A percentile compares a stretch with the other conserved stretches of the same genome.
These are phyloP conservation scores for Annulohypoxylon nitens DNA, from an alignment of 495 filamentous ascomycete genomes.

Conservation along the genomic window DNA sequence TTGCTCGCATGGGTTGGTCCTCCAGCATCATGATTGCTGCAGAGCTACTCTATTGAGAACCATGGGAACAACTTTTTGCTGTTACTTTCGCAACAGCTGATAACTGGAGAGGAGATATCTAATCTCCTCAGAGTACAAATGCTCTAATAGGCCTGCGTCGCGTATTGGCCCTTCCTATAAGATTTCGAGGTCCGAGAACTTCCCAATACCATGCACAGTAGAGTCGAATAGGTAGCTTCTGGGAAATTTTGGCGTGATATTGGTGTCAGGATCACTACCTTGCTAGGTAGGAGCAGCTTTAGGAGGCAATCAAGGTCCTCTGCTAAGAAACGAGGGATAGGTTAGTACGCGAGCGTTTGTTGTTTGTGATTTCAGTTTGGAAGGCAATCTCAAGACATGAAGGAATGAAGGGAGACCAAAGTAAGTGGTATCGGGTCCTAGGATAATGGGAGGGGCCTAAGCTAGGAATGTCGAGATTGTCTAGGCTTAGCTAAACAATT, in stretches of 20 bases:
- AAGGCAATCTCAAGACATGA: conserved; percentile 31
- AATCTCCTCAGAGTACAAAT: conserved; percentile 25
- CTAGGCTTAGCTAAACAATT: conserved; percentile 41
- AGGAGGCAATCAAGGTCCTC: conserved; percentile 28
- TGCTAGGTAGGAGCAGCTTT: conserved; percentile 21
- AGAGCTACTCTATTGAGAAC: conserved; percentile 45
- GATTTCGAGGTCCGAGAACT: conserved; percentile 6
- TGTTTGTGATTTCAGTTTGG: conserved; percentile 37
- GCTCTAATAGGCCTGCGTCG: conserved; percentile 9
- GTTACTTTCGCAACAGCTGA: conserved; percentile 48
- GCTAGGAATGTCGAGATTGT: conserved; percentile 46
- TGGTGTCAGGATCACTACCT: conserved; percentile 4
- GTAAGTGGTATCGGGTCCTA: conserved; percentile 34
- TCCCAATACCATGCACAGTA: conserved; percentile 16
- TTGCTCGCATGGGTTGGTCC: conserved; percentile 65
- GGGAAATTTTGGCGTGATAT: conserved; percentile 13
- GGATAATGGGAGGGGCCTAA: conserved; percentile 35
- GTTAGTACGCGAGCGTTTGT: conserved; percentile 43
- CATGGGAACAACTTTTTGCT: conserved; percentile 54
- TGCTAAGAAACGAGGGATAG: conserved; percentile 20
- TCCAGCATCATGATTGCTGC: conserved; percentile 66
- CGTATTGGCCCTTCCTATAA: conserved; percentile 20
- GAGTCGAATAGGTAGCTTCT: conserved; percentile 7
- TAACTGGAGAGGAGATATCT: conserved; percentile 32
- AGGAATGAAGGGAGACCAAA: conserved; percentile 53